Conservation (phyloP, 257 asterid genomes). For the Gynochthodes officinalis region DNA sequence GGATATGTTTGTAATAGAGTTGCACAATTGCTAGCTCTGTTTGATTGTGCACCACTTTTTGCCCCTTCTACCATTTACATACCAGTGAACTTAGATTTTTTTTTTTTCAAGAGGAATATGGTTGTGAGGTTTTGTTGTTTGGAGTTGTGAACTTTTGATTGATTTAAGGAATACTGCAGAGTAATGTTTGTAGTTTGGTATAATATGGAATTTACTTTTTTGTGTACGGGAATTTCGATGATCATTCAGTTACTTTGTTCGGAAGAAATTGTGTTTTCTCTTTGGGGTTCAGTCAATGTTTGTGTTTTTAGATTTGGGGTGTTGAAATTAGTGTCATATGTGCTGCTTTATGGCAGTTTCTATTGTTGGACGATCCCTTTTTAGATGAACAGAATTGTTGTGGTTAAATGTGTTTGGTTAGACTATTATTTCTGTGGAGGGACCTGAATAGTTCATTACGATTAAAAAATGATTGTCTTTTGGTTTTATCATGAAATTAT, state of each 20-base stretch:
- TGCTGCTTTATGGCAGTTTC: neutral
- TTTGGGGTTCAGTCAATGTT: neutral
- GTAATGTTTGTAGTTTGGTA: neutral
- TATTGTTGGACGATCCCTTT: neutral
- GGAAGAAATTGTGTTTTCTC: neutral
- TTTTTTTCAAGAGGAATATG: too few species aligned
- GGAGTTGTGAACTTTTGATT: constrained; percentile 3
- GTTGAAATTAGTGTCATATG: neutral
- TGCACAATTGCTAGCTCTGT: too few species aligned
- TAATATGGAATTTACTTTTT: constrained; percentile 6
- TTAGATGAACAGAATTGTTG: neutral
- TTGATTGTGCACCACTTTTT: too few species aligned
- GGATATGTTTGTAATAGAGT: too few species aligned
- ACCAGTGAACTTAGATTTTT: too few species aligned
- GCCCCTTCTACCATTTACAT: too few species aligned
- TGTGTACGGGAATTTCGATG: too few species aligned
- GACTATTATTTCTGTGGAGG: neutral
- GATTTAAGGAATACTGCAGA: neutral
- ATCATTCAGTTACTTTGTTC: neutral
- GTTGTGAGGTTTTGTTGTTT: neutral
- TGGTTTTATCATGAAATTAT: neutral
- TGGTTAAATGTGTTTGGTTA: too few species aligned
- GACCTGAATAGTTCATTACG: too few species aligned
- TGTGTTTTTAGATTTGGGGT: neutral
- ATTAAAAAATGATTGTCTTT: neutral